Base-by-base conservation (phyloP, 345 rosid species). In the Geranium brycei region DNA sequence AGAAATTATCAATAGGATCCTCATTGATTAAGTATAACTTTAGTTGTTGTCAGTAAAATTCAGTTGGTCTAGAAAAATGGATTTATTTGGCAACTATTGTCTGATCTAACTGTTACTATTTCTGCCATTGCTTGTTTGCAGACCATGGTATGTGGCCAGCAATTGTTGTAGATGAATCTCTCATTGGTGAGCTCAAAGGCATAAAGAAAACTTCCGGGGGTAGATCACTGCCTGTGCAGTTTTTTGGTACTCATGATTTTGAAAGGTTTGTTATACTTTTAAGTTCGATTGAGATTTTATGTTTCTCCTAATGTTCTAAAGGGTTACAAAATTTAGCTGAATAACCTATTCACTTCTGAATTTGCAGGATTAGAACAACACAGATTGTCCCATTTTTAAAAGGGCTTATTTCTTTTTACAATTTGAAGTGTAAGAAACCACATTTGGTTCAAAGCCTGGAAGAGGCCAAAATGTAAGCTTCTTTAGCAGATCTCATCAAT, bases 131-230 rank as follows among this genome's bases (percentile, higher is more conserved):
- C 74, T 68, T 81, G 67, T 69, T 38, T 68, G 73, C 84, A 90
- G 97, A 97, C 76, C 90, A 90, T 87, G 87, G 95, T 31, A 81
- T 86, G 87, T 93, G 97, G 99, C 99, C 99, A 58, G 96, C 97
- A 65, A 78, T 93, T 69, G 80, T 93, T 68, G 91, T 93, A 68
- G 90, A 93, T 35, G 91, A 86, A 77, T 82, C 91, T 60, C 82
- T 81, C 71, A 68, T 87, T 62, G 77, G 83, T 60, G 76, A 78
- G 57, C 75, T 71, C 67, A 84, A 82, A 73, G 91, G 85, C 65
- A 80, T 83, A 74, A 81, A 69, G 69, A 83, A 80, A 66, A 68
- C 41, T 66, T 73, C 75, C 17, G 85, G 83, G 60, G 90, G 82
- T 75, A 76, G 73, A 78, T 84, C 93, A 31, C 72, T 86, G 19